Conservation (phyloP, 2,329 filamentous ascomycete species). For the Escovopsis sp. region DNA sequence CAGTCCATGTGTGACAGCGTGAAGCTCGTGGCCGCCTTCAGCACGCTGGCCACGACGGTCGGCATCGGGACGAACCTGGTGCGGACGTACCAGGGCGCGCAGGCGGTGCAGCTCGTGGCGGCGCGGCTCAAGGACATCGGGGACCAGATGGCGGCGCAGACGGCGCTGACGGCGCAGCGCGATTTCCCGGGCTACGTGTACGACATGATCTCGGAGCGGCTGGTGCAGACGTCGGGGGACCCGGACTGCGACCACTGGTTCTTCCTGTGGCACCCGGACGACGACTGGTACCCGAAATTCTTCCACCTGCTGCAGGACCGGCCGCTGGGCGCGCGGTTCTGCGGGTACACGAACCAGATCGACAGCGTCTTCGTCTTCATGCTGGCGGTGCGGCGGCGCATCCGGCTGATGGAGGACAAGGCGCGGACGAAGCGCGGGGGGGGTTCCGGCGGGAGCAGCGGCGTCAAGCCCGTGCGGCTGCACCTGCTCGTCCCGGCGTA, state of each 20-base stretch:
- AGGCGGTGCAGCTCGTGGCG: slow-evolving; percentile 20
- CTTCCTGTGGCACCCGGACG: slow-evolving; percentile 26
- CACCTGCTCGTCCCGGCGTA: slow-evolving; percentile 26
- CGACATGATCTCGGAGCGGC: slow-evolving; percentile 21
- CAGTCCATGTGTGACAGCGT: slow-evolving; percentile 18
- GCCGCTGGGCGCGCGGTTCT: slow-evolving; percentile 19
- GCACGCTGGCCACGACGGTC: slow-evolving; percentile 14
- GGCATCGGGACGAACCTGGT: slow-evolving; percentile 20
- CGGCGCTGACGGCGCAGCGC: slow-evolving; percentile 20
- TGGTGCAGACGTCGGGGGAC: slow-evolving; percentile 17
- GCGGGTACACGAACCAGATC: slow-evolving; percentile 25
- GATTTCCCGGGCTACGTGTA: slow-evolving; percentile 22
- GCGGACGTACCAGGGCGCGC: slow-evolving; percentile 20
- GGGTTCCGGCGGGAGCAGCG: slow-evolving; percentile 5
- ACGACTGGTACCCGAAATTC: slow-evolving; percentile 26
- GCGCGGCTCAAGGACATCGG: slow-evolving; percentile 19
- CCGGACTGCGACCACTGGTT: slow-evolving; percentile 20
- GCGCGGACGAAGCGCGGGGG: slow-evolving; percentile 5
- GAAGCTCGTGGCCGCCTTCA: slow-evolving; percentile 17
- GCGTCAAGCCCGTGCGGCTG: slow-evolving; percentile 13
- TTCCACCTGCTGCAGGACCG: slow-evolving; percentile 20
- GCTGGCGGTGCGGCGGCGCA: slow-evolving; percentile 17
- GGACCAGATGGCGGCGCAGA: slow-evolving; percentile 18
- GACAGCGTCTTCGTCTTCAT: slow-evolving; percentile 25
- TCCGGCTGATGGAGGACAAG: slow-evolving; percentile 12